Conservation (phyloP, 164 flowering plant species). For the Taxillus chinensis region DNA sequence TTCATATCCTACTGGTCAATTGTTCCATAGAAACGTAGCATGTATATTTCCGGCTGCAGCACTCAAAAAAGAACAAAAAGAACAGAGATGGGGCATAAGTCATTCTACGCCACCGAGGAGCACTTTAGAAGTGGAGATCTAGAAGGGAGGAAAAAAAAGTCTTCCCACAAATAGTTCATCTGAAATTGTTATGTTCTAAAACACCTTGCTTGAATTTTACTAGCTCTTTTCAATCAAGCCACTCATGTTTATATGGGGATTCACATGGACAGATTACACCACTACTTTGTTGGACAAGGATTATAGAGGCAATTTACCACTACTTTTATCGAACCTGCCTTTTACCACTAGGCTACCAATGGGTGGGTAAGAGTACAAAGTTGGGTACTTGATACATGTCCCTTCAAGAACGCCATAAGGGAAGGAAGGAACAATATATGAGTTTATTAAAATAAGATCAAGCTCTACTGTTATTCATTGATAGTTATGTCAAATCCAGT, state of each 20-base stretch:
- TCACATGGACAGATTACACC: constrained; percentile 25
- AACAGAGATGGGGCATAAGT: background rate
- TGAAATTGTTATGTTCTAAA: constrained; percentile 31
- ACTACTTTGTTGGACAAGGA: constrained; percentile 34
- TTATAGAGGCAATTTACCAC: constrained; percentile 24
- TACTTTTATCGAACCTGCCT: constrained; percentile 25
- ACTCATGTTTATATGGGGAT: constrained; percentile 32
- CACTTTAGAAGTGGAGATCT: background rate
- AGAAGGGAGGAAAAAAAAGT: too few species aligned
- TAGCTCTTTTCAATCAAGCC: constrained; percentile 48
- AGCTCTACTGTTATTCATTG: too few species aligned
- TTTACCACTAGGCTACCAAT: background rate
- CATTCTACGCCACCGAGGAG: background rate
- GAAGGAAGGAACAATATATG: too few species aligned
- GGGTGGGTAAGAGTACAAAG: background rate
- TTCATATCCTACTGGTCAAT: constrained; percentile 54
- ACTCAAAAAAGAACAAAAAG: background rate
- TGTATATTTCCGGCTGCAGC: too few species aligned
- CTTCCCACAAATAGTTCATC: constrained; percentile 21
- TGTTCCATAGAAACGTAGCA: constrained; percentile 53
- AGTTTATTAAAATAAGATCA: too few species aligned
- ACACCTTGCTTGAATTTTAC: constrained; percentile 37
- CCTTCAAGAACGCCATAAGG: too few species aligned
- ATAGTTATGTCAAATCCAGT: too few species aligned
- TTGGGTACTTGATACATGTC: too few species aligned